Evolutionary conservation across 192 early-diverging fungal species (phyloP).

Genomic region (Umbelopsis isabellina): DNA sequence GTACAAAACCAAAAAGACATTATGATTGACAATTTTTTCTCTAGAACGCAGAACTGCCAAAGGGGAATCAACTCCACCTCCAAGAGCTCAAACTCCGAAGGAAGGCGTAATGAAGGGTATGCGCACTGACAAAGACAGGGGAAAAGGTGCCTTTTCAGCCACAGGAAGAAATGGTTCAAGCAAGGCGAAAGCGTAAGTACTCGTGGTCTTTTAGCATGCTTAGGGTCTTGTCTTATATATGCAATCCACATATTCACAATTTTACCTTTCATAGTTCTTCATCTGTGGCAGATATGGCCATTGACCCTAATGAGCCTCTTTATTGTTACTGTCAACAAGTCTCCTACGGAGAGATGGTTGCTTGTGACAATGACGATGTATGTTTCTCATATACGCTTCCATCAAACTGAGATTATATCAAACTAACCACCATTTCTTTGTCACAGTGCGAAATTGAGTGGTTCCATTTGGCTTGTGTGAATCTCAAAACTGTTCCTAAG

Average conservation of each 20-base stretch:
- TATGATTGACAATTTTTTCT: not conserved
- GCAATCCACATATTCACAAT: not conserved
- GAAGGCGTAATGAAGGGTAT: conserved; percentile 7
- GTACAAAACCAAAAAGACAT: no score
- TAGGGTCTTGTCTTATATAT: conserved; percentile 16
- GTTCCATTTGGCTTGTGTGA: conserved; percentile 97
- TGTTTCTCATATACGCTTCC: conserved; percentile 28
- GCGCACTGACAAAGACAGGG: conserved; percentile 12
- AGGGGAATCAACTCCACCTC: conserved; percentile 10
- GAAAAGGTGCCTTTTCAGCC: conserved; percentile 4
- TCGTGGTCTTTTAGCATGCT: not conserved
- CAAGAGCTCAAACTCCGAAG: conserved; percentile 18
- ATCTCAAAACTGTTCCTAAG: conserved; percentile 83
- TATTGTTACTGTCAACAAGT: conserved; percentile 98
- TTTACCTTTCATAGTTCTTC: conserved; percentile 10
- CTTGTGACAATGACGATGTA: conserved; percentile 89
- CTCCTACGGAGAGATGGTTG: conserved; percentile 98
- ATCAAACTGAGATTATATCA: not conserved
- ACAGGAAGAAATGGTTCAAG: conserved; percentile 22
- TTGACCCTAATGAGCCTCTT: conserved; percentile 95
- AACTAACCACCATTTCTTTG: not conserved
- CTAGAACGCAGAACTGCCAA: conserved; percentile 16
- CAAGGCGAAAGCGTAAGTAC: conserved; percentile 12
- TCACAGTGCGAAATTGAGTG: conserved; percentile 90
- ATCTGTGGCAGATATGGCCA: conserved; percentile 63